Percentiles rank a stretch among this genome's conserved stretches.
Conservation (phyloP, 2,329 filamentous ascomycete genomes). For the Microcyclosporella mali region DNA sequence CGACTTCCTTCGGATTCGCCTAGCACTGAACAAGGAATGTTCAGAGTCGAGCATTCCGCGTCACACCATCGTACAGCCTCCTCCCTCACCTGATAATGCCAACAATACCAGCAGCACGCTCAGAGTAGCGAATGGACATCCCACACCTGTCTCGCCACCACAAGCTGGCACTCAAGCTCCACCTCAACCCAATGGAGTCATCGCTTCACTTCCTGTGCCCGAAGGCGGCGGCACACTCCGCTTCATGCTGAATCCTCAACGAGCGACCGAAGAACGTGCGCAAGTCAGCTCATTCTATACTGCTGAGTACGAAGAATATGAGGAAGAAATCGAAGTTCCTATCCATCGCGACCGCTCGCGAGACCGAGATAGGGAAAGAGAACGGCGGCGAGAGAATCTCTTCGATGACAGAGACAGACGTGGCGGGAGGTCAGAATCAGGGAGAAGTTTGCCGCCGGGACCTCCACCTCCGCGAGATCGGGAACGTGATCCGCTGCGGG, state of each 20-base stretch:
- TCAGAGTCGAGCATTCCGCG: conserved; percentile 57
- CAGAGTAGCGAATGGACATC: conserved; percentile 30
- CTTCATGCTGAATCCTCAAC: conserved; percentile 78
- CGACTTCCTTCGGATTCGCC: conserved; percentile 78
- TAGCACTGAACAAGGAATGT: conserved; percentile 76
- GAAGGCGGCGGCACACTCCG: conserved; percentile 61
- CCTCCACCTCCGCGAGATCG: conserved; percentile 7
- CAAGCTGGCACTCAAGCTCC: conserved; percentile 18
- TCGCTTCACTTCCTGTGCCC: conserved; percentile 17
- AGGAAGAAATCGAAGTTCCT: conserved; percentile 64
- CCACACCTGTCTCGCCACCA: conserved; percentile 31
- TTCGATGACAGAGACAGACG: conserved; percentile 51
- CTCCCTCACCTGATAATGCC: conserved; percentile 31
- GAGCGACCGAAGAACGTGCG: conserved; percentile 64
- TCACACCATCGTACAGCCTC: conserved; percentile 42
- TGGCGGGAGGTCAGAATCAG: conserved; percentile 51
- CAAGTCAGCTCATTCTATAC: conserved; percentile 63
- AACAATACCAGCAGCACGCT: conserved; percentile 27
- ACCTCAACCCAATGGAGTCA: conserved; percentile 10
- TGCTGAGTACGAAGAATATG: conserved; percentile 69
- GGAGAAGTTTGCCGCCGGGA: background rate
- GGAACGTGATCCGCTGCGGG: conserved; percentile 19
- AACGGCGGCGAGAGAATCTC: conserved; percentile 2
- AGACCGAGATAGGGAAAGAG: conserved; percentile 20
- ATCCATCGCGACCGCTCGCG: conserved; percentile 19